Evolutionary conservation across 176 grass and related monocot genomes (phyloP).

Genomic region (Canna indica): DNA sequence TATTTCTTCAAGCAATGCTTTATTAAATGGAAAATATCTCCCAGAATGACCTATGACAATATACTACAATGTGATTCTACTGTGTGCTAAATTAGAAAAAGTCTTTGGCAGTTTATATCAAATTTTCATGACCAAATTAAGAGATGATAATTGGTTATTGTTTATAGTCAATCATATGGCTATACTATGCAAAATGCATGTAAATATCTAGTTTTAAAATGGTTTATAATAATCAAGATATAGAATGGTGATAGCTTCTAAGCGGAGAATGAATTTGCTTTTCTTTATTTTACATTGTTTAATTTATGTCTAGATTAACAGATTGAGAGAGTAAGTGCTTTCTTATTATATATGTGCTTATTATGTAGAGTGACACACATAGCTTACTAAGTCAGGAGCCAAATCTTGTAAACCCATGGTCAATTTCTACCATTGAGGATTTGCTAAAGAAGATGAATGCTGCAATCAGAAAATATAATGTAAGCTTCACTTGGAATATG

Average conservation of each 20-base stretch:
- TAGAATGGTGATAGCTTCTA: background rate
- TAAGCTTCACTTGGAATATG: constrained; percentile 21
- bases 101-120: too few relatives aligned
- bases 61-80: too few relatives aligned
- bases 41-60: too few relatives aligned
- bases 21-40: too few relatives aligned
- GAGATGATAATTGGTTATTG: too few relatives aligned
- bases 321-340: background rate
- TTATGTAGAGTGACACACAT: constrained; percentile 29
- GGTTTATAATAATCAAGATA: background rate
- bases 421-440: constrained; percentile 32
- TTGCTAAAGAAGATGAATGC: constrained; percentile 44
- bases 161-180: too few relatives aligned
- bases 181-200: too few relatives aligned
- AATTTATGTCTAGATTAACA: background rate
- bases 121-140: too few relatives aligned
- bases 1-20: too few relatives aligned
- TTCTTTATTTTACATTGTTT: constrained; percentile 19
- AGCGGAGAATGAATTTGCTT: too few relatives aligned
- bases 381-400: constrained; percentile 30
- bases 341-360: constrained; percentile 17
- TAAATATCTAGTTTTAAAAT: too few relatives aligned
- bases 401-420: constrained; percentile 62
- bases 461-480: constrained; percentile 49
- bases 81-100: too few relatives aligned